phyloP scores from a whole-genome alignment of 106 monocot species.

The Cymbidium sinense region DNA sequence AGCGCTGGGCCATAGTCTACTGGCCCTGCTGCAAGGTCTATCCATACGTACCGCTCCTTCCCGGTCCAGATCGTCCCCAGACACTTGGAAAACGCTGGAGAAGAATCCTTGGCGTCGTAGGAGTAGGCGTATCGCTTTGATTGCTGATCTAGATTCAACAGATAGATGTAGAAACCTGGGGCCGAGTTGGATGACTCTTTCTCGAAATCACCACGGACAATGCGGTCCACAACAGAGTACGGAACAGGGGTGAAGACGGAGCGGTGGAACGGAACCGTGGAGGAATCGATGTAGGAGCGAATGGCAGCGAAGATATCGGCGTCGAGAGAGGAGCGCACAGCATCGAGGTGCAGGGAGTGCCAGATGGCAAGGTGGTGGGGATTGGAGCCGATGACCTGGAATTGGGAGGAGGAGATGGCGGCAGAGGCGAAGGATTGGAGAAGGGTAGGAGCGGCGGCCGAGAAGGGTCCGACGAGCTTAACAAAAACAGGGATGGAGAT shows the following conservation, averaged over 20 bases:
- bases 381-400: constrained; percentile 34
- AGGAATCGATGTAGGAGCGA: constrained; percentile 36
- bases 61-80: constrained; percentile 62
- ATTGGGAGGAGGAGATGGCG: constrained; percentile 40
- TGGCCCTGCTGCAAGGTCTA: constrained; percentile 83
- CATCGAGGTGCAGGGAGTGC: constrained; percentile 56
- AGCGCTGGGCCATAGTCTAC: constrained; percentile 81
- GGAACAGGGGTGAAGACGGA: constrained; percentile 49
- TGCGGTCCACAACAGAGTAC: constrained; percentile 37
- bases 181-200: constrained; percentile 29
- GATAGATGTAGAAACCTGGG: constrained; percentile 63
- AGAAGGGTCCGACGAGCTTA: constrained; percentile 63
- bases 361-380: constrained; percentile 54
- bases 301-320: constrained; percentile 40
- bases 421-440: constrained; percentile 41
- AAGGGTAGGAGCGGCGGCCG: constrained; percentile 34
- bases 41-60: constrained; percentile 68
- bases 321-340: constrained; percentile 22
- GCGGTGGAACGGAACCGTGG: constrained; percentile 42
- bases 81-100: constrained; percentile 55
- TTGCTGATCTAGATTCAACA: constrained; percentile 47
- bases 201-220: constrained; percentile 43
- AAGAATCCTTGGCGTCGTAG: constrained; percentile 27
- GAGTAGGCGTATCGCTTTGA: constrained; percentile 70
- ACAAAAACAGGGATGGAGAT: constrained; percentile 65